phyloP scores from a whole-genome alignment of 257 asterid species.

The Solanum pimpinellifolium region DNA sequence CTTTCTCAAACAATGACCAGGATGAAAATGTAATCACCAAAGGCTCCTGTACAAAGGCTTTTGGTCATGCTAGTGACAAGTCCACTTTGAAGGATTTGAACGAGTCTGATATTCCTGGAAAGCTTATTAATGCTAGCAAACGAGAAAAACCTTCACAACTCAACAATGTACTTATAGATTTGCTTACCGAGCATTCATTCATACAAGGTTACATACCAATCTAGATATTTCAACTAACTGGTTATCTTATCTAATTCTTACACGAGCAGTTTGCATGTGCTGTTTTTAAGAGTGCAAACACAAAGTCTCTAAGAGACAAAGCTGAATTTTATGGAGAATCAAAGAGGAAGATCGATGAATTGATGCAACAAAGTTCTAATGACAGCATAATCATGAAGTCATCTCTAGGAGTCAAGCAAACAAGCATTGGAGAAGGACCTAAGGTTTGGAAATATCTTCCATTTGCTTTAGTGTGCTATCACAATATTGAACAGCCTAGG shows the following conservation, averaged over 20 bases:
- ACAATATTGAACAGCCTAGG: background rate
- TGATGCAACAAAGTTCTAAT: background rate
- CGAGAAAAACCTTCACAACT: background rate
- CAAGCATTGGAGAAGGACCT: slow-evolving; percentile 2
- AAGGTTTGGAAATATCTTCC: slow-evolving; percentile 16
- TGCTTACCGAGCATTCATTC: background rate
- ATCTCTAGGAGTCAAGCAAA: slow-evolving; percentile 1
- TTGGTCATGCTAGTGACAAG: background rate
- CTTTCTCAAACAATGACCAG: slow-evolving; percentile 1
- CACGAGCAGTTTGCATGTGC: slow-evolving; percentile 12
- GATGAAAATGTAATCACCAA: background rate
- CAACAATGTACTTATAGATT: slow-evolving; percentile 9
- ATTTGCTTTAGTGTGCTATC: background rate
- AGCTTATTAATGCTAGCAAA: slow-evolving; percentile 4
- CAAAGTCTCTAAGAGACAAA: background rate
- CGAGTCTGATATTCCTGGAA: background rate
- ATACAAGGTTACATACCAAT: background rate
- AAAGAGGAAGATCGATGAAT: slow-evolving; percentile 4
- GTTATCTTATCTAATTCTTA: background rate
- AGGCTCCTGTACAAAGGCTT: slow-evolving; percentile 2
- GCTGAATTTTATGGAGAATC: slow-evolving; percentile 8
- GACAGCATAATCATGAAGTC: slow-evolving; percentile 9
- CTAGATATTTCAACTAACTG: background rate
- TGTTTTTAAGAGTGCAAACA: slow-evolving; percentile 9
- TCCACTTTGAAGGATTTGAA: background rate